Conservation (phyloP, 192 early-diverging fungal genomes). For the Diversispora epigaea region DNA sequence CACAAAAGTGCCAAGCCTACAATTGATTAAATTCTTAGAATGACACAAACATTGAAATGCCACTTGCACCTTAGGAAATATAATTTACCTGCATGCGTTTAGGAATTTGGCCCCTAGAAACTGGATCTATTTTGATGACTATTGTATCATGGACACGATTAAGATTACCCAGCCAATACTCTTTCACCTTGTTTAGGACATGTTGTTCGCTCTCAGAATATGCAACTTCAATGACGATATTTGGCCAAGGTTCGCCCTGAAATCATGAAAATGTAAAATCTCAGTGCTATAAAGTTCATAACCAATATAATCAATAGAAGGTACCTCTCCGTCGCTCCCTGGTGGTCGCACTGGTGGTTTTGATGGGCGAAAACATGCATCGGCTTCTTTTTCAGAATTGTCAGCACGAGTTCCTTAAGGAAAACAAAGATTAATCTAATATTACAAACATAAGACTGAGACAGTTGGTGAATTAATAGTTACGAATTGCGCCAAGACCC, state of each 20-base stretch:
- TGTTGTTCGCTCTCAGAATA: slow-evolving; percentile 5
- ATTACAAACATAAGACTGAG: not conserved
- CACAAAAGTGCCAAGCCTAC: slow-evolving; percentile 22
- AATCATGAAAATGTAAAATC: not conserved
- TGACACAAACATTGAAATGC: slow-evolving; percentile 8
- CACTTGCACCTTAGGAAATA: not conserved
- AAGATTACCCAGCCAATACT: not conserved
- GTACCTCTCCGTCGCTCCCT: slow-evolving; percentile 3
- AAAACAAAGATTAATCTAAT: slow-evolving; percentile 13
- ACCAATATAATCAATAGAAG: not conserved
- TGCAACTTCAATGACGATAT: slow-evolving; percentile 12
- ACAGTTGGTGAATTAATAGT: not conserved
- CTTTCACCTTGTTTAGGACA: not conserved
- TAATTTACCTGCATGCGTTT: slow-evolving; percentile 4
- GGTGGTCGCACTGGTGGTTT: slow-evolving; percentile 2
- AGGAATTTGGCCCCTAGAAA: slow-evolving; percentile 5
- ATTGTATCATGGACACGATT: not conserved
- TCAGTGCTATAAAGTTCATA: not conserved
- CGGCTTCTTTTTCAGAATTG: not conserved
- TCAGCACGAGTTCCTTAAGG: slow-evolving; percentile 1
- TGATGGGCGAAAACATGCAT: not conserved
- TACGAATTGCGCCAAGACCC: not conserved
- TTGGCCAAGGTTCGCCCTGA: slow-evolving; percentile 6
- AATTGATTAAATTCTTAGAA: slow-evolving; percentile 1
- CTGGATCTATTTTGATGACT: not conserved